Conservation (phyloP, 352 stramenopile species). For the Phytopythium helicoides region DNA sequence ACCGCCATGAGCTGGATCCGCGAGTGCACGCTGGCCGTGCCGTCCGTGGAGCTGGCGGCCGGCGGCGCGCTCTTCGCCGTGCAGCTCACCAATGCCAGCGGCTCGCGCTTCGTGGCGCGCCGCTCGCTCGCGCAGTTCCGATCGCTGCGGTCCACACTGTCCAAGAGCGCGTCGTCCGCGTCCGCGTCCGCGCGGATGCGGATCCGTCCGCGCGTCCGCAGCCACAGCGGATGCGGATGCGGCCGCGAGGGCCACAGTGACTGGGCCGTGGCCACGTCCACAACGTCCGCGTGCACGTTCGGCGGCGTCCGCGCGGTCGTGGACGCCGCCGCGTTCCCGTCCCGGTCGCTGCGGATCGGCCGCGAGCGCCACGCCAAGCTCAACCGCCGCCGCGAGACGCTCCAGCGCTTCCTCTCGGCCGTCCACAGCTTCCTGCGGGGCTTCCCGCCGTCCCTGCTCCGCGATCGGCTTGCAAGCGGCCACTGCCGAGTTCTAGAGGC, state of each 20-base stretch:
- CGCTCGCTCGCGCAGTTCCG: conserved; percentile 64
- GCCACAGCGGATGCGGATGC: background rate
- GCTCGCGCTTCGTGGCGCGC: conserved; percentile 25
- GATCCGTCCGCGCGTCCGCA: background rate
- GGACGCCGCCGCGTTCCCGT: background rate
- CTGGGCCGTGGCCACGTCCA: background rate
- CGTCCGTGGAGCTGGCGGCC: conserved; percentile 27
- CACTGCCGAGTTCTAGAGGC: conserved; percentile 40
- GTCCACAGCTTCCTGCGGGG: conserved; percentile 42
- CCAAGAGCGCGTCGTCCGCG: background rate
- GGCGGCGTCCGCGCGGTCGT: conserved; percentile 4
- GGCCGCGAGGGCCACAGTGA: background rate
- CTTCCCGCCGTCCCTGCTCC: conserved; percentile 30
- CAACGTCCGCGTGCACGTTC: conserved; percentile 4
- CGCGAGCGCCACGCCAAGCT: conserved; percentile 10
- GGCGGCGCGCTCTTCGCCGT: conserved; percentile 28
- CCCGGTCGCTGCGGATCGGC: conserved; percentile 4
- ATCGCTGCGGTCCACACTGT: conserved; percentile 46
- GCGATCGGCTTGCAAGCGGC: conserved; percentile 32
- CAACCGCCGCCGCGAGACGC: conserved; percentile 20
- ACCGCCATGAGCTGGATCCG: conserved; percentile 32
- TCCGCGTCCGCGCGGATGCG: background rate
- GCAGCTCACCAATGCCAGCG: conserved; percentile 20
- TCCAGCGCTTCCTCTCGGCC: conserved; percentile 39
- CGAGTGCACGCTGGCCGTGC: conserved; percentile 28